A percentile compares a stretch with the other conserved stretches of the same genome.
phyloP scores from a whole-genome alignment of 2,329 filamentous ascomycete genomes.

The Stemphylium vesicarium region DNA sequence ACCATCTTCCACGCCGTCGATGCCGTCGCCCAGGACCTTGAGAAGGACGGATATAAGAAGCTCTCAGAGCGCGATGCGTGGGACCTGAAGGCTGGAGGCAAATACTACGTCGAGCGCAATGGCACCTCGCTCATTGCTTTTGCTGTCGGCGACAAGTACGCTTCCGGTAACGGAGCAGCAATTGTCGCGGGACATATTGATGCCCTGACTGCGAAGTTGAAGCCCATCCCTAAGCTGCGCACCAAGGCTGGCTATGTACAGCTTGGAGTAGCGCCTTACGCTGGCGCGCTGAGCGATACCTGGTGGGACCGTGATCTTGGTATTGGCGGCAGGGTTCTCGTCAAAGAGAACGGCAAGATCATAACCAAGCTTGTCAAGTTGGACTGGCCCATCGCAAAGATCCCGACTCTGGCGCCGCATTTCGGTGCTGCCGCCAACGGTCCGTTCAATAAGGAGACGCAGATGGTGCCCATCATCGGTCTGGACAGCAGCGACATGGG shows the following conservation, averaged over 20 bases:
- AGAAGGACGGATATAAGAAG: conserved; percentile 75
- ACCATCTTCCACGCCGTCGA: conserved; percentile 91
- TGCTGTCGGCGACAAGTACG: conserved; percentile 78
- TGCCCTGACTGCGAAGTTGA: conserved; percentile 85
- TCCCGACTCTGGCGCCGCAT: conserved; percentile 91
- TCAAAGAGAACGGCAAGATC: conserved; percentile 81
- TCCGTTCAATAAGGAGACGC: conserved; percentile 84
- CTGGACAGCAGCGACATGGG: conserved; percentile 73
- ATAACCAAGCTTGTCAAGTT: conserved; percentile 84
- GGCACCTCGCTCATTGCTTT: conserved; percentile 87
- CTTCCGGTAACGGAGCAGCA: conserved; percentile 82
- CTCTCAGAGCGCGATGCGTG: conserved; percentile 82
- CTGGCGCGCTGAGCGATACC: conserved; percentile 82
- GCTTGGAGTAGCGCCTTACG: conserved; percentile 91
- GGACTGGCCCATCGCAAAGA: conserved; percentile 87
- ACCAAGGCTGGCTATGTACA: conserved; percentile 85
- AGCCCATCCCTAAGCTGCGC: conserved; percentile 87
- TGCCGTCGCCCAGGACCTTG: conserved; percentile 76
- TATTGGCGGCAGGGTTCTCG: conserved; percentile 86
- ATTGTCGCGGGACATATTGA: conserved; percentile 94
- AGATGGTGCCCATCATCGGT: conserved; percentile 93
- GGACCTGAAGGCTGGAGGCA: conserved; percentile 80
- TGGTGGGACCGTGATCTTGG: conserved; percentile 98
- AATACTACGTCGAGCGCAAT: conserved; percentile 88
- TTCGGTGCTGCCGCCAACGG: conserved; percentile 76